Evolutionary conservation across 2,329 filamentous ascomycete species (phyloP).

Genomic region (Pseudogymnoascus sp.): DNA sequence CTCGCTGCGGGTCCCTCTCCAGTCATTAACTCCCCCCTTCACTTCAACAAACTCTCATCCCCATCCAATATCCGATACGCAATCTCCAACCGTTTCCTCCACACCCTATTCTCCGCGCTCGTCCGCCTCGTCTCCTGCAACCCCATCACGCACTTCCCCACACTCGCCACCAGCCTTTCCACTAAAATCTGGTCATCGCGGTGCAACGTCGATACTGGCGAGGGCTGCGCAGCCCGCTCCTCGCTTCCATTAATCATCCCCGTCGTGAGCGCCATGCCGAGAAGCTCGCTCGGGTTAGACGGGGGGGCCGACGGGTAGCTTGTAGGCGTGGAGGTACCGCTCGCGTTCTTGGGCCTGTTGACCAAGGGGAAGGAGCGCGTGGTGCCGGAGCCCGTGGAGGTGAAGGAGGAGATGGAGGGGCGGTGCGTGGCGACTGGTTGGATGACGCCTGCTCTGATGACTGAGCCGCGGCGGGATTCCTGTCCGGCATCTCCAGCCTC

Average conservation of each 20-base stretch:
- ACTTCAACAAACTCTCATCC: conserved; percentile 36
- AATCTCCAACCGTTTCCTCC: conserved; percentile 64
- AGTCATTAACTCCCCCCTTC: not conserved
- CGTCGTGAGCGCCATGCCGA: not conserved
- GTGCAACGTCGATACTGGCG: conserved; percentile 25
- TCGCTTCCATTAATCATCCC: conserved; percentile 13
- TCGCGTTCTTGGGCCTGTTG: conserved; percentile 36
- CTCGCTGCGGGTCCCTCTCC: too few relatives aligned
- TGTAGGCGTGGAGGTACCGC: not conserved
- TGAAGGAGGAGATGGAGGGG: conserved; percentile 44
- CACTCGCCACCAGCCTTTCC: conserved; percentile 48
- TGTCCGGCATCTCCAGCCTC: not conserved
- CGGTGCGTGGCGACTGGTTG: conserved; percentile 33
- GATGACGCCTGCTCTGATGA: not conserved
- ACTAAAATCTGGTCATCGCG: conserved; percentile 51
- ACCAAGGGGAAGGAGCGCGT: conserved; percentile 55
- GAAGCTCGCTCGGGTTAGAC: not conserved
- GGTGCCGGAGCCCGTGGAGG: conserved; percentile 41
- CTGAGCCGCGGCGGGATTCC: not conserved
- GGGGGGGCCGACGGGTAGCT: not conserved
- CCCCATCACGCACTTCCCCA: conserved; percentile 52
- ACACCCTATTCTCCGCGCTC: conserved; percentile 51
- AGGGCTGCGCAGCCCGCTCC: conserved; percentile 13
- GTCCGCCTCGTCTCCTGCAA: conserved; percentile 46
- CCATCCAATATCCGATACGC: conserved; percentile 68